Percentiles rank a stretch among this genome's conserved stretches.
Evolutionary conservation across 1,284 basidiomycete species (phyloP).

Genomic region (Microbotryomycetes sp.): DNA sequence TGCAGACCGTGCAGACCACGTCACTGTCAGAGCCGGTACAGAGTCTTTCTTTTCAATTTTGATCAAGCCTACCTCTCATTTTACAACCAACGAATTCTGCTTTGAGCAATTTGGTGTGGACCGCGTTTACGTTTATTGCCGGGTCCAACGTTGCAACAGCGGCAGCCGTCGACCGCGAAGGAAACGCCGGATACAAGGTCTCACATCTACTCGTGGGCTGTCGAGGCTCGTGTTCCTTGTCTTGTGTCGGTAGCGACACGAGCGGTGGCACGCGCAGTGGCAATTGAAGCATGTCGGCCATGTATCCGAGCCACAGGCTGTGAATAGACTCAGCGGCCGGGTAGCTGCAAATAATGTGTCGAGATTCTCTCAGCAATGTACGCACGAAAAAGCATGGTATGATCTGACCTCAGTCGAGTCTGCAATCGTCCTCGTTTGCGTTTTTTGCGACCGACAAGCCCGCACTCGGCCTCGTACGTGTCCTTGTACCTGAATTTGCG

Average conservation of each 20-base stretch:
- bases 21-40: too few relatives aligned
- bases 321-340: slow-evolving; percentile 62
- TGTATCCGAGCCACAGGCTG: slow-evolving; percentile 79
- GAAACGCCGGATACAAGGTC: slow-evolving; percentile 42
- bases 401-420: too few relatives aligned
- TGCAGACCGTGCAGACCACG: neutral
- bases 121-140: slow-evolving; percentile 39
- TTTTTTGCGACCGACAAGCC: slow-evolving; percentile 16
- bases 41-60: too few relatives aligned
- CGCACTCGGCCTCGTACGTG: slow-evolving; percentile 14
- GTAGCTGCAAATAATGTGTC: too few relatives aligned
- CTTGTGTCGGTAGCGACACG: neutral
- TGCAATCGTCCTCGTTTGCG: too few relatives aligned
- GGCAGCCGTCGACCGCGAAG: neutral
- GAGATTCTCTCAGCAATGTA: too few relatives aligned
- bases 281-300: slow-evolving; percentile 68
- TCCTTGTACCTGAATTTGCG: slow-evolving; percentile 11
- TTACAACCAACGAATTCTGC: slow-evolving; percentile 76
- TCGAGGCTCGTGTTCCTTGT: too few relatives aligned
- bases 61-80: slow-evolving; percentile 56
- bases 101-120: slow-evolving; percentile 60
- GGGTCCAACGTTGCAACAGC: neutral
- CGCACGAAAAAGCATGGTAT: too few relatives aligned
- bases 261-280: slow-evolving; percentile 25
- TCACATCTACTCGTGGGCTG: neutral